Base-by-base conservation (phyloP, 371 early-diverging fungal genomes). In the Mortierella sp. region DNA sequence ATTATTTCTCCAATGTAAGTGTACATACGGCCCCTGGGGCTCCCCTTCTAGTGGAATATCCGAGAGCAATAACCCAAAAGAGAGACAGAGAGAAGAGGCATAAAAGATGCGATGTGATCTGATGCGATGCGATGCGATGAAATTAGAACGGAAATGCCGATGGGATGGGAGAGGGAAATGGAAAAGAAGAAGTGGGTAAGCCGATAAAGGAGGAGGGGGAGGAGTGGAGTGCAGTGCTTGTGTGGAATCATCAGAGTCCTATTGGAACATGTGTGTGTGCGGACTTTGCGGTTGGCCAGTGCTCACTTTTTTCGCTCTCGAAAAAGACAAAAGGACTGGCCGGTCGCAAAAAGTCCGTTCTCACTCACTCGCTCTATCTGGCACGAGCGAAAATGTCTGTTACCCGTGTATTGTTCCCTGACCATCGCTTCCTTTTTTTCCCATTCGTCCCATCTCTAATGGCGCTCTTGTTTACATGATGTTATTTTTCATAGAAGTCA, bases 1-100 rank as follows among this genome's bases (percentile, higher is more conserved):
- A 74, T 70, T 56, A 11, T 74, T 10, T 16, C 78, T 35, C 74
- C 78, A 35, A 32, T 43, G 78, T 78, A 78, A 78, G 78, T 43
- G 41, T 0, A 18, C 32, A 58, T 44, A 60, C 58, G 60, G 35
- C 60, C 60, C 32, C 14, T 6, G 38, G 54, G 24, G 0, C 27
- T 12, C 16, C 27, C n/a, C 7, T 24, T 32, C 16, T 54, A 18
- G 2, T 18, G 35, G 65, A 65, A 18, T 41, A 65, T 41, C 38
- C 65, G 65, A 65, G 41, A 65, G 65, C 65, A 65, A 38, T 41
- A 18, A 16, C 32, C 18, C 21, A 18, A 51, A 14, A 16, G 14
- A 16, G 16, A 32, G n/a, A 60, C 16, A 60, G 7, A 14, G 7
- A 7, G 7, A 7, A 65, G 8, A 10, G 24, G 18, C 18, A 21